phyloP scores from a whole-genome alignment of 176 grass and related monocot species.

The Aegilops bicornis region DNA sequence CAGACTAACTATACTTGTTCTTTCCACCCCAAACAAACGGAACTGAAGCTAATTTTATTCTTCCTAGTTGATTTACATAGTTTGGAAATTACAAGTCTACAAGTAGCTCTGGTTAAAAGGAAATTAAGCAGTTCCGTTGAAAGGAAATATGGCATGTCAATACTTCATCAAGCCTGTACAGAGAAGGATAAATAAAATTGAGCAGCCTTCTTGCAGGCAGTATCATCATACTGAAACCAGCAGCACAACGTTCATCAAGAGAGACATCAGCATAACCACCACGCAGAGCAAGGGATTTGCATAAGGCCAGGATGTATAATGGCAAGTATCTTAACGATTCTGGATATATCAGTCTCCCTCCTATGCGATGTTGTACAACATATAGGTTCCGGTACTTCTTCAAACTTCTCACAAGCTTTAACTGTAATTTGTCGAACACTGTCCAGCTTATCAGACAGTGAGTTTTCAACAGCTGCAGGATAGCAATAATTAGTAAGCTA shows the following conservation, averaged over 20 bases:
- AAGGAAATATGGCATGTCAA: conserved; percentile 37
- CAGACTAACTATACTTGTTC: not conserved
- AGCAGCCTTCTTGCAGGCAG: conserved; percentile 56
- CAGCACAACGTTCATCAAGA: conserved; percentile 82
- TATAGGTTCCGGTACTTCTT: conserved; percentile 91
- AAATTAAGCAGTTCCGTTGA: not conserved
- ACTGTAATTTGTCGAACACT: conserved; percentile 71
- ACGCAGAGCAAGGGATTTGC: too few species aligned
- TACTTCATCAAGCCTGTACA: conserved; percentile 61
- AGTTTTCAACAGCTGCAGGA: conserved; percentile 88
- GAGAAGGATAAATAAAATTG: conserved; percentile 76
- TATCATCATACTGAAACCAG: conserved; percentile 84
- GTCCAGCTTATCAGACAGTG: conserved; percentile 84
- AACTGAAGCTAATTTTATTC: too few species aligned
- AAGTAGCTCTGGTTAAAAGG: not conserved
- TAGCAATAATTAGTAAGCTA: too few species aligned
- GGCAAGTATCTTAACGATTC: conserved; percentile 79
- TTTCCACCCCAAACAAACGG: not conserved
- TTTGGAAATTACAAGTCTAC: too few species aligned
- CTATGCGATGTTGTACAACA: conserved; percentile 73
- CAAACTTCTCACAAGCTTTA: conserved; percentile 81
- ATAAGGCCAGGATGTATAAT: conserved; percentile 59
- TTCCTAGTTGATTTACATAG: too few species aligned
- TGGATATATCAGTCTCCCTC: conserved; percentile 79
- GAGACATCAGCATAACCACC: conserved; percentile 79